Percentiles rank a stretch among this genome's conserved stretches.
phyloP scores from a whole-genome alignment of 352 stramenopile genomes.

The Phytophthora quininea region DNA sequence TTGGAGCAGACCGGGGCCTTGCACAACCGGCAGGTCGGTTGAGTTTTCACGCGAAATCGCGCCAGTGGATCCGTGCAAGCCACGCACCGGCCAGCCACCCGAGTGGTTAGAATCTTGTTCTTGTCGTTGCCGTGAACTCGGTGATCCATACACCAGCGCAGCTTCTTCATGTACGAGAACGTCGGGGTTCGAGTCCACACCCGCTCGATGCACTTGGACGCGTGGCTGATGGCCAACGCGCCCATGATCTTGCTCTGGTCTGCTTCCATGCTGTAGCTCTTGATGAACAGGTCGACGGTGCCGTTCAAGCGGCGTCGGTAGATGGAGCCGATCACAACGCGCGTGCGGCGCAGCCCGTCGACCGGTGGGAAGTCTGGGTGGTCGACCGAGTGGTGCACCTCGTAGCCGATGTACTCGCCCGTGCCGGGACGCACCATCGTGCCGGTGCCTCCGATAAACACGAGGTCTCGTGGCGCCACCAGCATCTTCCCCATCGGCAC shows the following conservation, averaged over 20 bases:
- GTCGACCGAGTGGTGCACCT: constrained; percentile 68
- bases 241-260: constrained; percentile 40
- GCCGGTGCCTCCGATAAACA: constrained; percentile 47
- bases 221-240: constrained; percentile 35
- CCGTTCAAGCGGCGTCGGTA: constrained; percentile 33
- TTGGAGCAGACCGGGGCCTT: constrained; percentile 38
- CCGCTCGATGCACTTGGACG: constrained; percentile 39
- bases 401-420: constrained; percentile 56
- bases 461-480: constrained; percentile 45
- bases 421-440: constrained; percentile 35
- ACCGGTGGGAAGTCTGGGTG: constrained; percentile 37
- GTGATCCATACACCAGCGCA: constrained; percentile 41
- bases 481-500: constrained; percentile 31
- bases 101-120: constrained; percentile 29
- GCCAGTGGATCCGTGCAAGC: constrained; percentile 24
- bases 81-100: constrained; percentile 29
- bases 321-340: constrained; percentile 41
- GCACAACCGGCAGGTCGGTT: constrained; percentile 31
- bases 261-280: constrained; percentile 48
- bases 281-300: constrained; percentile 45
- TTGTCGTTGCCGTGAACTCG: constrained; percentile 30
- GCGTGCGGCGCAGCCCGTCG: constrained; percentile 39
- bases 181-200: constrained; percentile 34
- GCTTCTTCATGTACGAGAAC: constrained; percentile 43
- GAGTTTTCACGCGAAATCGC: constrained; percentile 18